Percentiles rank a stretch among this genome's conserved stretches.
Conservation (phyloP, 306 rosid species). For the Prinsepia uniflora region DNA sequence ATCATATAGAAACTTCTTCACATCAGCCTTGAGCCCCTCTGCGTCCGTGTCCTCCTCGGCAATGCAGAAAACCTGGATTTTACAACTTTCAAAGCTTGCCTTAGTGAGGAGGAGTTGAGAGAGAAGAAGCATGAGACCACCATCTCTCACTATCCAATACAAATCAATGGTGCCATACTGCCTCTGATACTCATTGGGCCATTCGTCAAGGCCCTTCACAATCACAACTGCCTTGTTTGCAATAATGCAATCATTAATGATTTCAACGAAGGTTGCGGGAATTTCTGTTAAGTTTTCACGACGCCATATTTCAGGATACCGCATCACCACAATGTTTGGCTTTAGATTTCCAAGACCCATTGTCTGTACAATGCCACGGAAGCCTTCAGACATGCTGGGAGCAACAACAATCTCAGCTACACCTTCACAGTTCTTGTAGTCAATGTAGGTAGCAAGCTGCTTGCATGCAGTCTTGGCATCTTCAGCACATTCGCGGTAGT, state of each 20-base stretch:
- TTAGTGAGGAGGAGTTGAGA: slow-evolving; percentile 96
- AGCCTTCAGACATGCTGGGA: slow-evolving; percentile 89
- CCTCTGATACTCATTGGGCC: slow-evolving; percentile 96
- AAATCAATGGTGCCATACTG: slow-evolving; percentile 95
- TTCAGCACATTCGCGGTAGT: slow-evolving; percentile 91
- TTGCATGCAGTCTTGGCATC: slow-evolving; percentile 90
- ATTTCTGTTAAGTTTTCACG: slow-evolving; percentile 90
- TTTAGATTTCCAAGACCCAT: slow-evolving; percentile 99
- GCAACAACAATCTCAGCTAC: slow-evolving; percentile 99
- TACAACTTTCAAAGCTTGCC: slow-evolving; percentile 89
- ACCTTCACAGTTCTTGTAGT: slow-evolving; percentile 97
- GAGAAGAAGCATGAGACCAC: slow-evolving; percentile 97
- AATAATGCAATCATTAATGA: slow-evolving; percentile 88
- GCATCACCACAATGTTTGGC: slow-evolving; percentile 97
- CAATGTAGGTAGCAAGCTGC: slow-evolving; percentile 87
- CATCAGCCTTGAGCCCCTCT: slow-evolving; percentile 87
- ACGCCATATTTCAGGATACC: slow-evolving; percentile 99
- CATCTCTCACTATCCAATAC: slow-evolving; percentile 98
- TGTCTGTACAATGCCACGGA: slow-evolving; percentile 91
- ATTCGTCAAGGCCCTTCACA: slow-evolving; percentile 94
- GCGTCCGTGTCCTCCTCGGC: slow-evolving; percentile 96
- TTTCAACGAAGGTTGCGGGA: slow-evolving; percentile 85
- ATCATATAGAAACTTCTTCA: slow-evolving; percentile 90
- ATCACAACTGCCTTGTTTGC: slow-evolving; percentile 99
- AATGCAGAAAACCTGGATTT: slow-evolving; percentile 96